Conservation (phyloP, 2,329 filamentous ascomycete species). For the Graphilbum fragrans region DNA sequence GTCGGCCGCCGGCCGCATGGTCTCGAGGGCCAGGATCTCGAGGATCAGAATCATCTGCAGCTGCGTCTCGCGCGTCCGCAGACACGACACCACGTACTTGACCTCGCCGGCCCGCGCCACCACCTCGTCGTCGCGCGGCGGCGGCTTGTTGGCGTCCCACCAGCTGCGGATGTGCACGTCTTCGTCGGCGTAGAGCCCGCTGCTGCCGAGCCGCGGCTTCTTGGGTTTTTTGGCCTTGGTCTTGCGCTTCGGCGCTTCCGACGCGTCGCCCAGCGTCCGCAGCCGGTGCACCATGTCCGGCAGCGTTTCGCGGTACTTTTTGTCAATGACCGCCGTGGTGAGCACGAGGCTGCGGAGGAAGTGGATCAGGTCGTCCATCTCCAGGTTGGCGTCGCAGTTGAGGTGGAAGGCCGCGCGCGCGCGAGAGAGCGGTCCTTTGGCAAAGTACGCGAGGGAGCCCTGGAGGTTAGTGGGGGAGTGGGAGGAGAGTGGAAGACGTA, state of each 20-base stretch:
- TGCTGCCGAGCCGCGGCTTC: conserved; percentile 55
- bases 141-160: conserved; percentile 52
- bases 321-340: conserved; percentile 57
- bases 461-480: conserved; percentile 17
- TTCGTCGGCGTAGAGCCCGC: conserved; percentile 57
- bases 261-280: conserved; percentile 42
- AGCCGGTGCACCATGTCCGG: conserved; percentile 48
- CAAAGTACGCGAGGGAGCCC: conserved; percentile 73
- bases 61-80: conserved; percentile 67
- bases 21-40: conserved; percentile 61
- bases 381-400: conserved; percentile 45
- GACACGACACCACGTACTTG: conserved; percentile 49
- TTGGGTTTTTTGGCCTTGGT: conserved; percentile 38
- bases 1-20: conserved; percentile 27
- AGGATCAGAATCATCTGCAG: conserved; percentile 70
- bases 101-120: conserved; percentile 37
- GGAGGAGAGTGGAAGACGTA: conserved; percentile 1
- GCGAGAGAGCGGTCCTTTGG: conserved; percentile 67
- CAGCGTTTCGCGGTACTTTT: conserved; percentile 65
- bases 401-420: conserved; percentile 59
- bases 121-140: conserved; percentile 33
- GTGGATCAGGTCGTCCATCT: conserved; percentile 50
- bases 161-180: conserved; percentile 52
- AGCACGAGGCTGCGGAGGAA: conserved; percentile 61
- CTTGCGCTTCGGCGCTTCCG: conserved; percentile 30